These are phyloP conservation scores for Acidomyces sp. DNA, from an alignment of 495 filamentous ascomycete genomes.

Conservation along the genomic window DNA sequence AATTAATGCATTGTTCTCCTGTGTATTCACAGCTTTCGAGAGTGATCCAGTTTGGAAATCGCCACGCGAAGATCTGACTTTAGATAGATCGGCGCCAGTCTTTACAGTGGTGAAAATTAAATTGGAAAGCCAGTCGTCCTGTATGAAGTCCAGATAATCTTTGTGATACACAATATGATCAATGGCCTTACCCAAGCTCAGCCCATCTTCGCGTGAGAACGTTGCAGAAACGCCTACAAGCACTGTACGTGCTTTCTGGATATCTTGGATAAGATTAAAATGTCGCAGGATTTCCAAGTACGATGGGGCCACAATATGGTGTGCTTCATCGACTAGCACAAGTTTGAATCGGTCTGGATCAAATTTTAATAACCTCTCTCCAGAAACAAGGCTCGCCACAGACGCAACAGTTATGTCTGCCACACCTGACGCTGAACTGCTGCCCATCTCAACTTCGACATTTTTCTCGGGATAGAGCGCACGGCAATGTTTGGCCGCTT, in stretches of 20 bases:
- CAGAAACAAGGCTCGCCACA: conserved; percentile 61
- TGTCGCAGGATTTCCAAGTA: conserved; percentile 63
- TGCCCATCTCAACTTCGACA: conserved; percentile 86
- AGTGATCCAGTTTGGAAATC: conserved; percentile 68
- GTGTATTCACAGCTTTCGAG: conserved; percentile 67
- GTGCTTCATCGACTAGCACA: conserved; percentile 90
- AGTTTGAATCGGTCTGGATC: conserved; percentile 74
- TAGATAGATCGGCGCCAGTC: conserved; percentile 60
- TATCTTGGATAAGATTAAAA: conserved; percentile 52
- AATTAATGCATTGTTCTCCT: conserved; percentile 62
- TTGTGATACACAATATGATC: conserved; percentile 97
- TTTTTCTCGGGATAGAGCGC: conserved; percentile 63
- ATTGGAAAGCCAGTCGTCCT: conserved; percentile 68
- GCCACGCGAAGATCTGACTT: conserved; percentile 50
- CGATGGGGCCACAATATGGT: conserved; percentile 78
- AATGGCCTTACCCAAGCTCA: conserved; percentile 75
- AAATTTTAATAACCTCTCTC: conserved; percentile 65
- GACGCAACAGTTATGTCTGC: conserved; percentile 96
- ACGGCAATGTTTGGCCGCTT: conserved; percentile 73
- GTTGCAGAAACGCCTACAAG: conserved; percentile 92
- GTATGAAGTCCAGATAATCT: conserved; percentile 94
- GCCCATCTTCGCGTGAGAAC: conserved; percentile 75
- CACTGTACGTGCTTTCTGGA: conserved; percentile 33
- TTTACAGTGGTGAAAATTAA: conserved; percentile 88
- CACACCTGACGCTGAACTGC: conserved; percentile 51